Percentiles rank a stretch among this genome's conserved stretches.
These are phyloP conservation scores for Suillus paluster DNA, from an alignment of 768 basidiomycete genomes.

Conservation along the genomic window DNA sequence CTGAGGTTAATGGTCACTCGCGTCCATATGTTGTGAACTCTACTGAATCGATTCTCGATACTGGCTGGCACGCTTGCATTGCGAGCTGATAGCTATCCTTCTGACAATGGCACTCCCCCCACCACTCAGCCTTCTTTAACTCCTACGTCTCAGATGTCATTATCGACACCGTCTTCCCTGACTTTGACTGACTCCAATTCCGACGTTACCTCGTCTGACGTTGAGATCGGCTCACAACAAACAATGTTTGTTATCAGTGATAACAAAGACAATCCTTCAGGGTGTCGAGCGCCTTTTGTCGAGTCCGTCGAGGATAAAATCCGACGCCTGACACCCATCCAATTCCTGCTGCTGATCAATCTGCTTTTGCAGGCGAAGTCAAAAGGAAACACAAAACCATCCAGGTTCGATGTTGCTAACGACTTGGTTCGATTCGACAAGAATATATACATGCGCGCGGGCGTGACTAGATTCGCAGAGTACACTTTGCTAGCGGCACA, in stretches of 20 bases:
- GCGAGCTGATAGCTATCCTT: too few relatives aligned
- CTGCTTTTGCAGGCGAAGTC: conserved; percentile 25
- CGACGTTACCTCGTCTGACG: not conserved
- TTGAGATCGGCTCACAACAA: conserved; percentile 5
- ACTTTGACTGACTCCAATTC: not conserved
- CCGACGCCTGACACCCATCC: conserved; percentile 20
- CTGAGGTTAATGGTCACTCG: not conserved
- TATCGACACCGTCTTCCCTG: not conserved
- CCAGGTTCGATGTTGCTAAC: conserved; percentile 43
- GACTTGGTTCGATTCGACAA: conserved; percentile 37
- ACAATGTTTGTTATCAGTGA: conserved; percentile 5
- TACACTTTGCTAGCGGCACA: conserved; percentile 32
- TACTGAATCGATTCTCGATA: not conserved
- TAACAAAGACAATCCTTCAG: conserved; percentile 11
- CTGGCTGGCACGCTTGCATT: not conserved
- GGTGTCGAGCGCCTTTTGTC: conserved; percentile 2
- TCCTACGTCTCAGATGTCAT: not conserved
- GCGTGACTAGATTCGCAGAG: conserved; percentile 30
- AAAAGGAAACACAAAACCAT: conserved; percentile 38
- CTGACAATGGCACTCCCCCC: not conserved
- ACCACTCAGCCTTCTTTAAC: not conserved
- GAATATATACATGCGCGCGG: conserved; percentile 27
- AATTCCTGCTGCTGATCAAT: conserved; percentile 36
- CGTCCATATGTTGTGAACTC: not conserved
- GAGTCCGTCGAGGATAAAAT: conserved; percentile 13